Evolutionary conservation across 331 rosid genomes (phyloP).

Genomic region (Saraca asoca): DNA sequence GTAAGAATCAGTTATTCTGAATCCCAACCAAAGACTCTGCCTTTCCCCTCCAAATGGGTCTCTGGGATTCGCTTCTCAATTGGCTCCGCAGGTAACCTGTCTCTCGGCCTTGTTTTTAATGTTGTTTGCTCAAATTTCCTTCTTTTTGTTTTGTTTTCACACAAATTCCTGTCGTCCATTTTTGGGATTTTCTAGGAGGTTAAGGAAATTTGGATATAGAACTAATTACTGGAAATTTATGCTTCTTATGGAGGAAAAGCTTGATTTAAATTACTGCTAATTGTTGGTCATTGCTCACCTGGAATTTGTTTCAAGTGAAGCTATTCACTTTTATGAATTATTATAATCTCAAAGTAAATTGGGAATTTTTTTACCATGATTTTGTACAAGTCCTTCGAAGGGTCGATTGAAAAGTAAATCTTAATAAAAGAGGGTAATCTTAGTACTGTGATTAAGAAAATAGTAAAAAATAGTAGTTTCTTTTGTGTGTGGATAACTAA

Average conservation of each 20-base stretch:
- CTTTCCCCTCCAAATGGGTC: constrained; percentile 56
- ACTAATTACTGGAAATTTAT: background rate
- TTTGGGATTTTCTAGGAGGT: constrained; percentile 1
- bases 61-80: constrained; percentile 82
- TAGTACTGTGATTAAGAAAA: no score
- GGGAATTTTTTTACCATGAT: no score
- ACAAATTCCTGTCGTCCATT: background rate
- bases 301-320: background rate
- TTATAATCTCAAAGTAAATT: no score
- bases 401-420: no score
- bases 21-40: background rate
- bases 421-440: no score
- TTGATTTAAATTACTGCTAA: background rate
- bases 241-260: background rate
- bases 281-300: background rate
- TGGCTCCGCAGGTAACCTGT: constrained; percentile 86
- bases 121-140: background rate
- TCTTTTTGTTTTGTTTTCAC: no score
- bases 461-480: no score
- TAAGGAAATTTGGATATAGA: background rate
- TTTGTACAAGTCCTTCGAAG: no score
- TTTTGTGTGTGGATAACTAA: no score
- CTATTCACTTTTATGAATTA: no score
- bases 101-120: background rate
- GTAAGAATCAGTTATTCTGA: background rate